Evolutionary conservation across 2,329 filamentous ascomycete species (phyloP).

Genomic region (Ascochyta pisi): DNA sequence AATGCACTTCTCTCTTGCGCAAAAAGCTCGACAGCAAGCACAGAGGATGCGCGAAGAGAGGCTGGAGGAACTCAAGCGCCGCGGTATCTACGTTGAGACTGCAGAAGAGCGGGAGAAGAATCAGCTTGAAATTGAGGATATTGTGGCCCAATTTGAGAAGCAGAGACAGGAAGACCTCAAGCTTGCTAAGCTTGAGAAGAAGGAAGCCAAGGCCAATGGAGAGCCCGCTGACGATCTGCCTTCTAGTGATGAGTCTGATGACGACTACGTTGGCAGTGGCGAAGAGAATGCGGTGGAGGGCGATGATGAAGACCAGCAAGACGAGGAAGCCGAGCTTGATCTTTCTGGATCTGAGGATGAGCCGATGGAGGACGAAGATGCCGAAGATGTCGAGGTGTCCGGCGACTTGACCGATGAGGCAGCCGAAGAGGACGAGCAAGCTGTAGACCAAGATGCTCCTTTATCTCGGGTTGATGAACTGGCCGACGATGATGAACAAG

Average conservation of each 20-base stretch:
- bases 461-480: slow-evolving; percentile 39
- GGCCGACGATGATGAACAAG: slow-evolving; percentile 52
- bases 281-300: slow-evolving; percentile 53
- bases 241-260: slow-evolving; percentile 64
- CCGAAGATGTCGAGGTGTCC: slow-evolving; percentile 25
- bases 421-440: slow-evolving; percentile 45
- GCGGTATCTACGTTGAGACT: slow-evolving; percentile 82
- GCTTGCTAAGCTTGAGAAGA: slow-evolving; percentile 78
- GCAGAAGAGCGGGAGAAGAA: slow-evolving; percentile 85
- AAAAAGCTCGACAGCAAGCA: slow-evolving; percentile 80
- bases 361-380: slow-evolving; percentile 31
- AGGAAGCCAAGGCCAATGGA: slow-evolving; percentile 69
- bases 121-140: slow-evolving; percentile 82
- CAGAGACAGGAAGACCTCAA: slow-evolving; percentile 81
- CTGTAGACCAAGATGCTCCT: slow-evolving; percentile 25
- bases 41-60: slow-evolving; percentile 77
- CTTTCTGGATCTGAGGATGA: slow-evolving; percentile 41
- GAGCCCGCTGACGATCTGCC: slow-evolving; percentile 53
- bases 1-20: slow-evolving; percentile 71
- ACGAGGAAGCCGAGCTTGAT: slow-evolving; percentile 35
- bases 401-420: slow-evolving; percentile 50
- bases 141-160: slow-evolving; percentile 71
- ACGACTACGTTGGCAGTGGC: slow-evolving; percentile 56
- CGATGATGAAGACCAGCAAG: slow-evolving; percentile 48
- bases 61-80: slow-evolving; percentile 76